Conservation (phyloP, 2,329 filamentous ascomycete genomes). For the Diaporthe ampelina region DNA sequence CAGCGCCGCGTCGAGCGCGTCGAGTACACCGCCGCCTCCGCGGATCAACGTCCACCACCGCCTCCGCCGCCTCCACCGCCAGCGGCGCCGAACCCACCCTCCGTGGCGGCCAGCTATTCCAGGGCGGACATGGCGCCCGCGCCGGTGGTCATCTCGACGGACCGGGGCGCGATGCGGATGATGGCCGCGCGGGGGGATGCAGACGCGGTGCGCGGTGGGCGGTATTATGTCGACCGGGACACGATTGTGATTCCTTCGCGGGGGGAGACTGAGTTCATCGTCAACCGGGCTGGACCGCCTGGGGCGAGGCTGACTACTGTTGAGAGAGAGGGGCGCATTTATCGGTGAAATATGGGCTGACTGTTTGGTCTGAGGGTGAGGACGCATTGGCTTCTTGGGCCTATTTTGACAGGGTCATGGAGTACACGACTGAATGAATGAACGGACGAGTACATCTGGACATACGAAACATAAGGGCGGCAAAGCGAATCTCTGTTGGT, state of each 20-base stretch:
- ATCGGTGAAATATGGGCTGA: background rate
- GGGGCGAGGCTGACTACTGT: conserved; percentile 28
- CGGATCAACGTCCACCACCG: background rate
- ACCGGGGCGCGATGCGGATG: background rate
- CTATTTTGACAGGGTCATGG: background rate
- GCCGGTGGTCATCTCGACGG: conserved; percentile 18
- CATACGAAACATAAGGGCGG: background rate
- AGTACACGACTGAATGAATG: background rate
- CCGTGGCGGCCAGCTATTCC: conserved; percentile 19
- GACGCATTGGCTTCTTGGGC: background rate
- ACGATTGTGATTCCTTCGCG: conserved; percentile 37
- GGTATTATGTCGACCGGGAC: conserved; percentile 38
- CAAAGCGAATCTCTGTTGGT: background rate
- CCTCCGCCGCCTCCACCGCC: conserved; percentile 6
- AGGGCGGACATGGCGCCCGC: background rate
- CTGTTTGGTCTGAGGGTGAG: background rate
- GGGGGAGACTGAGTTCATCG: conserved; percentile 30
- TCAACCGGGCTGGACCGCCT: conserved; percentile 31
- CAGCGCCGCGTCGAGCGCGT: conserved; percentile 24
- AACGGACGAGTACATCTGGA: background rate
- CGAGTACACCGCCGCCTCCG: background rate
- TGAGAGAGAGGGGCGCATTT: conserved; percentile 31
- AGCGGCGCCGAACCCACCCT: conserved; percentile 21
- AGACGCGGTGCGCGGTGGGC: background rate
- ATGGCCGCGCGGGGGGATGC: background rate